Evolutionary conservation across 805 yeast species (phyloP).

Genomic region (Lipomyces chichibuensis): DNA sequence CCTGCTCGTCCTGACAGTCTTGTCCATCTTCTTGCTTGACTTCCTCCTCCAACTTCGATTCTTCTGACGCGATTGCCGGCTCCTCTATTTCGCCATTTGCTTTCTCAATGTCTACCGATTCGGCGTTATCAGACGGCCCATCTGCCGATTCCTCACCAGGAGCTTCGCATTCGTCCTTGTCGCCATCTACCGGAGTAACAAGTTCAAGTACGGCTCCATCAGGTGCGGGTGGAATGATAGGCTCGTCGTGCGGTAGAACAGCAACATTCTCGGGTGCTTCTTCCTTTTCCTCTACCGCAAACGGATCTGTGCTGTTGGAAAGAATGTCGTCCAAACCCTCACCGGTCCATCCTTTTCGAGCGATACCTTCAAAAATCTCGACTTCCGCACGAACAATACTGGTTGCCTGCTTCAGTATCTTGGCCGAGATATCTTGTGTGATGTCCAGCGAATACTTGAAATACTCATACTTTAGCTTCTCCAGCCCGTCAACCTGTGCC

Average conservation of each 20-base stretch:
- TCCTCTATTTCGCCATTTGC: not conserved
- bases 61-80: not conserved
- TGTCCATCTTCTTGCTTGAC: not conserved
- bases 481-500: conserved; percentile 76
- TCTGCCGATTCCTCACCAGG: conserved; percentile 2
- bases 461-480: conserved; percentile 71
- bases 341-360: conserved; percentile 83
- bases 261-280: conserved; percentile 33
- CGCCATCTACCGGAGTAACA: not conserved
- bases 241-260: conserved; percentile 38
- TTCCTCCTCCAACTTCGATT: not conserved
- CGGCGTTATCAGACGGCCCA: not conserved
- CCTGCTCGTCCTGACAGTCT: not conserved
- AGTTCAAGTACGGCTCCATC: not conserved
- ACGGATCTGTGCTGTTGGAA: conserved; percentile 68
- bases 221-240: conserved; percentile 36
- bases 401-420: conserved; percentile 59
- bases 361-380: conserved; percentile 77
- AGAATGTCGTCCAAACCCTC: conserved; percentile 78
- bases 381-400: conserved; percentile 76
- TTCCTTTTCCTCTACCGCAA: conserved; percentile 44
- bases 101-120: conserved; percentile 8
- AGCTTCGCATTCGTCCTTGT: not conserved
- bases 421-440: conserved; percentile 63
- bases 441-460: conserved; percentile 64